Evolutionary conservation across 1,284 basidiomycete genomes (phyloP).

Genomic region (Leccinum fuscescens): DNA sequence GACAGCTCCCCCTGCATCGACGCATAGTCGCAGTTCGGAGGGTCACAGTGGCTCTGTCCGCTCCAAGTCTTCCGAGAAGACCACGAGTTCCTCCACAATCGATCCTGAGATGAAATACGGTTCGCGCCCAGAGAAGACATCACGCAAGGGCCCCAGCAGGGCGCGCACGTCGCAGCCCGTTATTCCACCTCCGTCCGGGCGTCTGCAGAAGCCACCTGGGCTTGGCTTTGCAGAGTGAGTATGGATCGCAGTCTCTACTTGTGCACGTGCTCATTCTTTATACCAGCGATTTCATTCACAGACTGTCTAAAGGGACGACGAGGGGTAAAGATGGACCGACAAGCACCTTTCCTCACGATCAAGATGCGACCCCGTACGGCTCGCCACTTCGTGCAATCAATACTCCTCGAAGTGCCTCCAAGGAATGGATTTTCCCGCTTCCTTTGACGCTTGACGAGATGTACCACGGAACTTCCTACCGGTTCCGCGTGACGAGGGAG

Average conservation of each 20-base stretch:
- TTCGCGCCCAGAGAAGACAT: slow-evolving; percentile 15
- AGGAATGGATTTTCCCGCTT: slow-evolving; percentile 67
- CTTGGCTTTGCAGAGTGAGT: slow-evolving; percentile 32
- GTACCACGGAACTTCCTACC: slow-evolving; percentile 77
- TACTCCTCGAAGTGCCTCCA: slow-evolving; percentile 33
- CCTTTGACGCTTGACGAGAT: slow-evolving; percentile 83
- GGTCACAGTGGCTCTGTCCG: slow-evolving; percentile 4
- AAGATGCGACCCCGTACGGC: slow-evolving; percentile 34
- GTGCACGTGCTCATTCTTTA: slow-evolving; percentile 10
- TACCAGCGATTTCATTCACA: slow-evolving; percentile 29
- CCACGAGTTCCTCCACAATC: slow-evolving; percentile 3
- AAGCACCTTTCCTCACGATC: slow-evolving; percentile 26
- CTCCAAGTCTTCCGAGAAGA: slow-evolving; percentile 20
- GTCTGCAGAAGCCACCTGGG: slow-evolving; percentile 20
- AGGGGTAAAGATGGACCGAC: slow-evolving; percentile 10
- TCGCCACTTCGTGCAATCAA: slow-evolving; percentile 40
- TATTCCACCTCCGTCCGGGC: slow-evolving; percentile 27
- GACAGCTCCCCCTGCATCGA: slow-evolving; percentile 8
- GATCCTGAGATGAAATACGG: slow-evolving; percentile 7
- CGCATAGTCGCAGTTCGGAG: slow-evolving; percentile 16
- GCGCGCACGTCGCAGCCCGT: slow-evolving; percentile 25
- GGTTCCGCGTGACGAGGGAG: slow-evolving; percentile 75
- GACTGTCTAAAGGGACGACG: slow-evolving; percentile 20
- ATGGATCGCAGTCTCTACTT: not conserved
- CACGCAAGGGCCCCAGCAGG: slow-evolving; percentile 10